phyloP scores from a whole-genome alignment of 164 flowering plant species.

The Annona squamosa region DNA sequence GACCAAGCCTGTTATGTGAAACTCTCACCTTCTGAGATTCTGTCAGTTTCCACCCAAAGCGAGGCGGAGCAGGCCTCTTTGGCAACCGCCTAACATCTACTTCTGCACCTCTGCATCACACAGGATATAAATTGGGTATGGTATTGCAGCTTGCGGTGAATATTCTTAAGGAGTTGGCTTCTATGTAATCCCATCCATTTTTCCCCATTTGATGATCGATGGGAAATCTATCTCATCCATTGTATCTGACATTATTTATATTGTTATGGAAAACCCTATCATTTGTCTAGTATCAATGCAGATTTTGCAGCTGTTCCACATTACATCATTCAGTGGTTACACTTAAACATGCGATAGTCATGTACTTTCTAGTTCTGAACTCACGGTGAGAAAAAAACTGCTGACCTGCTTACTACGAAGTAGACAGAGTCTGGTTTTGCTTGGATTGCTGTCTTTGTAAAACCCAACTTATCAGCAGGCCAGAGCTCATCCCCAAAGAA shows the following conservation, averaged over 20 bases:
- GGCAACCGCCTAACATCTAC: conserved; percentile 86
- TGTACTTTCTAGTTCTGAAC: no score
- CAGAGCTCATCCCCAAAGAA: conserved; percentile 98
- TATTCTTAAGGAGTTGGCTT: no score
- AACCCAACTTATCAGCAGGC: conserved; percentile 98
- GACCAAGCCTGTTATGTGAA: neutral
- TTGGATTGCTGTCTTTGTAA: conserved; percentile 94
- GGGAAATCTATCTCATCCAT: no score
- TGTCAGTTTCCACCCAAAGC: conserved; percentile 83
- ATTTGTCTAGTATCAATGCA: no score
- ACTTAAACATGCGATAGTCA: no score
- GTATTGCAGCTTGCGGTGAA: neutral
- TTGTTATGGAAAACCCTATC: no score
- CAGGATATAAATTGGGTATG: neutral
- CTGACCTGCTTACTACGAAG: conserved; percentile 86
- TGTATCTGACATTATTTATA: no score
- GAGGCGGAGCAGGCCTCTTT: conserved; percentile 98
- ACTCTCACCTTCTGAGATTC: conserved; percentile 76
- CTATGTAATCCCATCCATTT: no score
- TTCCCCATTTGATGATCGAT: no score
- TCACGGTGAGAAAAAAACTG: neutral
- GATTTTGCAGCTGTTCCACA: no score
- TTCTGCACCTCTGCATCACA: conserved; percentile 47
- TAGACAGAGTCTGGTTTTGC: conserved; percentile 96
- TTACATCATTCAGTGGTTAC: no score